Evolutionary conservation across 108 stramenopile genomes (phyloP).

Genomic region (Skeletonema menzelii): DNA sequence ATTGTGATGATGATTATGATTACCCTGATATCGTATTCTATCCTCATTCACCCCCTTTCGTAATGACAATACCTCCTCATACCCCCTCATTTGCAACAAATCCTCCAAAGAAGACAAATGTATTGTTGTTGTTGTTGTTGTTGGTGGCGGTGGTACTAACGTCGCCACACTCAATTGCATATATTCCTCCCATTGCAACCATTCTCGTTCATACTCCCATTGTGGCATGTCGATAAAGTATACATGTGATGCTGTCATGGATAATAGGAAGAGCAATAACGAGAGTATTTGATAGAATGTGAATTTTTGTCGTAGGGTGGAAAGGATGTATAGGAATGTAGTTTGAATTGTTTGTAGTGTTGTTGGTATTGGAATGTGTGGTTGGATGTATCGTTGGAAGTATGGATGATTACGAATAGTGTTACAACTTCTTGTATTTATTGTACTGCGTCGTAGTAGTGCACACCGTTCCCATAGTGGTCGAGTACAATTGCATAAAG

Average conservation of each 20-base stretch:
- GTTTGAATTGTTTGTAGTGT: not conserved
- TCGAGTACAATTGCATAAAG: not conserved
- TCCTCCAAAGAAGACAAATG: not conserved
- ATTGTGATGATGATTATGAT: too few species aligned
- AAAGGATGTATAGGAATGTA: not conserved
- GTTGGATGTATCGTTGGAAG: not conserved
- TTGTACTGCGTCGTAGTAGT: not conserved
- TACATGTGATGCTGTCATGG: not conserved
- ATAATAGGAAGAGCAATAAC: not conserved
- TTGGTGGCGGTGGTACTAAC: conserved; percentile 9
- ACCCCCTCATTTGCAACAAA: not conserved
- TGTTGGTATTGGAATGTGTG: not conserved
- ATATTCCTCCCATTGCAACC: not conserved
- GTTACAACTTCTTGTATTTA: too few species aligned
- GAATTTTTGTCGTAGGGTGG: not conserved
- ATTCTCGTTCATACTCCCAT: not conserved
- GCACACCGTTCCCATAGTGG: too few species aligned
- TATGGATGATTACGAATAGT: not conserved
- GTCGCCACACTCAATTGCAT: conserved; percentile 9
- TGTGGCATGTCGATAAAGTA: not conserved
- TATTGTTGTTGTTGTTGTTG: too few species aligned
- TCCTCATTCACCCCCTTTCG: not conserved
- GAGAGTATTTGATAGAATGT: not conserved
- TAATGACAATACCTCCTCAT: not conserved
- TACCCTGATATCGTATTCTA: not conserved